Conservation (phyloP, 257 asterid species). For the Salvia miltiorrhiza region DNA sequence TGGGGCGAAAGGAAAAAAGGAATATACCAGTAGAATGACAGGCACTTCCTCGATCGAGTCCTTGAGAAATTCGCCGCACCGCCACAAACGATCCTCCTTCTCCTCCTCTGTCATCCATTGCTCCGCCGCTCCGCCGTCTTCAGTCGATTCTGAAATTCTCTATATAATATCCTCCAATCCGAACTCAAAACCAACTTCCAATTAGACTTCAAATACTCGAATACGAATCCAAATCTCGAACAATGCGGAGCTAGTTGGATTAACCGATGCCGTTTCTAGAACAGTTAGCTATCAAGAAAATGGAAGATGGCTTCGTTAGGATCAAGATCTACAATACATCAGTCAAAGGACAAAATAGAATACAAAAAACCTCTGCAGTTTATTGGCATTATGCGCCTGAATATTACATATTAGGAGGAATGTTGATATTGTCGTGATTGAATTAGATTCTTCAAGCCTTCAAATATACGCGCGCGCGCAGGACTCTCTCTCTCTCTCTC, state of each 20-base stretch:
- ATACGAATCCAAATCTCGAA: constrained; percentile 11
- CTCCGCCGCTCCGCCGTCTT: constrained; percentile 16
- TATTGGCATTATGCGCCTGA: constrained; percentile 19
- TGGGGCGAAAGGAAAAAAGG: not conserved
- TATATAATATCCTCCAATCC: constrained; percentile 2
- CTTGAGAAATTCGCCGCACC: constrained; percentile 88
- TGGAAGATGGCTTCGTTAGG: constrained; percentile 13
- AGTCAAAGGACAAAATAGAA: not conserved
- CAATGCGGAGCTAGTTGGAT: constrained; percentile 21
- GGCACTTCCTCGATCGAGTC: constrained; percentile 76
- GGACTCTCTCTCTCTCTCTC: constrained; percentile 3
- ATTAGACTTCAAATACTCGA: not conserved
- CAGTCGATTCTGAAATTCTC: constrained; percentile 13
- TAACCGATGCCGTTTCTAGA: constrained; percentile 20
- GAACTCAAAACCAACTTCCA: constrained; percentile 18
- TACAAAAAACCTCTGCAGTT: constrained; percentile 7
- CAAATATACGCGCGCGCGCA: constrained; percentile 16
- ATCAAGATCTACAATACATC: constrained; percentile 34
- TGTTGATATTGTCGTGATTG: constrained; percentile 16
- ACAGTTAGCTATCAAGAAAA: constrained; percentile 22
- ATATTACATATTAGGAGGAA: constrained; percentile 23
- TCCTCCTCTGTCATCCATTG: constrained; percentile 79
- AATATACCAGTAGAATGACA: constrained; percentile 80
- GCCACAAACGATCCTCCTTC: constrained; percentile 91
- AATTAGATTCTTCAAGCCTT: constrained; percentile 12